Conservation (phyloP, 768 basidiomycete genomes). For the Termitomyces sp. region DNA sequence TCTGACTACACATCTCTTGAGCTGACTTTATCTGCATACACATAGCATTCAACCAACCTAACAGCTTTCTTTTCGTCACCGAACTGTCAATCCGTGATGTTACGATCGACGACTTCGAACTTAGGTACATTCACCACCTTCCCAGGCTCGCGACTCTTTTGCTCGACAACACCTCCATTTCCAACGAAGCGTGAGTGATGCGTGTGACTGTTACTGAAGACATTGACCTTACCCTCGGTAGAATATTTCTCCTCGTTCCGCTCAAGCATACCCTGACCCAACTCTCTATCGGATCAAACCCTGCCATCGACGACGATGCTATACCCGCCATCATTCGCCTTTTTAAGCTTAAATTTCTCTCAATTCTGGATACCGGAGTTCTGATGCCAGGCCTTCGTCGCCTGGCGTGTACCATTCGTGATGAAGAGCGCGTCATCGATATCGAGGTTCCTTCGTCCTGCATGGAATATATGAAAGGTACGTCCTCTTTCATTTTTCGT, state of each 20-base stretch:
- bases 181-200: constrained; percentile 52
- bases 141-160: constrained; percentile 40
- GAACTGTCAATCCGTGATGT: constrained; percentile 46
- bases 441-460: constrained; percentile 51
- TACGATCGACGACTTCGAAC: constrained; percentile 38
- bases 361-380: constrained; percentile 47
- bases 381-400: constrained; percentile 54
- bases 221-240: constrained; percentile 17
- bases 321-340: constrained; percentile 49
- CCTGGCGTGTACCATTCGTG: constrained; percentile 24
- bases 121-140: constrained; percentile 48
- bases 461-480: constrained; percentile 49
- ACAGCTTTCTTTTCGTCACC: constrained; percentile 43
- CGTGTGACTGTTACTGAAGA: not conserved
- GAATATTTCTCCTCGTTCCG: constrained; percentile 51
- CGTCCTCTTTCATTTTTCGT: constrained; percentile 8
- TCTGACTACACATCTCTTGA: constrained; percentile 1
- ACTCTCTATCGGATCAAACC: constrained; percentile 49
- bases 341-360: constrained; percentile 40
- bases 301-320: constrained; percentile 47
- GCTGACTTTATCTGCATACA: constrained; percentile 2
- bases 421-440: constrained; percentile 35
- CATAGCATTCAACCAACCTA: constrained; percentile 45
- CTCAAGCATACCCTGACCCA: constrained; percentile 47
- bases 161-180: constrained; percentile 48